Percentiles rank a stretch among this genome's conserved stretches.
Evolutionary conservation across 768 basidiomycete species (phyloP).

Genomic region (Termitomyces sp.): DNA sequence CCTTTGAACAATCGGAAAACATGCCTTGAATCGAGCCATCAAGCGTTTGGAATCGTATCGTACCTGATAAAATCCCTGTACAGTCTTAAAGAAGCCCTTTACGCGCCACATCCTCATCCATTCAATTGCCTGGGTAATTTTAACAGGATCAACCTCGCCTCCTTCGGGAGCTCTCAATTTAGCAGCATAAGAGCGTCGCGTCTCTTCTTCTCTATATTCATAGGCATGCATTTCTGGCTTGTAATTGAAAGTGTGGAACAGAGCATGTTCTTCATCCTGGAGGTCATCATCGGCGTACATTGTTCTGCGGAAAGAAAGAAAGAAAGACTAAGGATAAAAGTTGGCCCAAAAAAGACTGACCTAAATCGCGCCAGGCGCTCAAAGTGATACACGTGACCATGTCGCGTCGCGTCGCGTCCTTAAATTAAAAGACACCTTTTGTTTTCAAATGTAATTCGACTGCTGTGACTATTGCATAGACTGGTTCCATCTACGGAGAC

Average conservation of each 20-base stretch:
- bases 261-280: background rate
- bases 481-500: no score
- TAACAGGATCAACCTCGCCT: background rate
- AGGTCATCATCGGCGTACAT: background rate
- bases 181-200: background rate
- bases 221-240: background rate
- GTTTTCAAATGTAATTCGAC: no score
- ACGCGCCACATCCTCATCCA: background rate
- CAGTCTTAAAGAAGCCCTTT: background rate
- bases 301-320: no score
- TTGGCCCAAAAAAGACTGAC: no score
- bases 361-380: no score
- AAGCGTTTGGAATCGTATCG: background rate
- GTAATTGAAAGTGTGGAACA: background rate
- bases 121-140: background rate
- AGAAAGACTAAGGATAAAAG: no score
- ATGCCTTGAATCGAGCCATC: no score
- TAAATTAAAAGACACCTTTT: no score
- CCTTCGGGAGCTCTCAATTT: background rate
- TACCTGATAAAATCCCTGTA: slow-evolving; percentile 3
- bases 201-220: background rate
- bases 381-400: no score
- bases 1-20: background rate
- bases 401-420: no score
- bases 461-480: no score